These are phyloP conservation scores for Cajanus cajan DNA, from an alignment of 306 rosid genomes.

Conservation along the genomic window DNA sequence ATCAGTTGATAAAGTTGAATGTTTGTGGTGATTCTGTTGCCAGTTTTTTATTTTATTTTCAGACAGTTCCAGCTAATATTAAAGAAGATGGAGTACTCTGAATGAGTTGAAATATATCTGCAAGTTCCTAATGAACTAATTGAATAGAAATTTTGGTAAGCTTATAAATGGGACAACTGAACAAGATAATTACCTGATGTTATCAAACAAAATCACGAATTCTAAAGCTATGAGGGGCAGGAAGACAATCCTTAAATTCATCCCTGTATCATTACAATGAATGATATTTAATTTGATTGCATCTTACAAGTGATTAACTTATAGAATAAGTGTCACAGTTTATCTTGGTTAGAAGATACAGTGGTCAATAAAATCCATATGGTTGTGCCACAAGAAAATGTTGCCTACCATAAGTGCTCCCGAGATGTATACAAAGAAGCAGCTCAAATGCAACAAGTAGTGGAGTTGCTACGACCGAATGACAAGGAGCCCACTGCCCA, in stretches of 20 bases:
- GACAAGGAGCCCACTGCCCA: slow-evolving; percentile 98
- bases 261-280: slow-evolving; percentile 54
- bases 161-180: neutral
- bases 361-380: neutral
- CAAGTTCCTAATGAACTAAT: slow-evolving; percentile 6
- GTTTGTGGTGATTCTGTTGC: slow-evolving; percentile 6
- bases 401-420: slow-evolving; percentile 60
- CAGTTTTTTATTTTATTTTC: neutral
- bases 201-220: slow-evolving; percentile 74
- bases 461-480: slow-evolving; percentile 74
- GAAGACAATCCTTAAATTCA: slow-evolving; percentile 83
- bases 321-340: neutral
- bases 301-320: neutral
- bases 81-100: neutral
- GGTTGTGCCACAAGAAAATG: slow-evolving; percentile 1
- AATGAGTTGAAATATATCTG: slow-evolving; percentile 6
- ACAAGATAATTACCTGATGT: slow-evolving; percentile 60
- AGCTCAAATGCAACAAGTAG: slow-evolving; percentile 91
- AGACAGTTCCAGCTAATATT: slow-evolving; percentile 21
- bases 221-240: slow-evolving; percentile 74
- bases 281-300: neutral
- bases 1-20: neutral
- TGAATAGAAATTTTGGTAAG: neutral
- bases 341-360: slow-evolving; percentile 13
- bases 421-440: slow-evolving; percentile 80